Evolutionary conservation across 2,329 filamentous ascomycete species (phyloP), one percentile per base, ranked within the genome.

Genomic region (Neocucurbitaria cava): DNA sequence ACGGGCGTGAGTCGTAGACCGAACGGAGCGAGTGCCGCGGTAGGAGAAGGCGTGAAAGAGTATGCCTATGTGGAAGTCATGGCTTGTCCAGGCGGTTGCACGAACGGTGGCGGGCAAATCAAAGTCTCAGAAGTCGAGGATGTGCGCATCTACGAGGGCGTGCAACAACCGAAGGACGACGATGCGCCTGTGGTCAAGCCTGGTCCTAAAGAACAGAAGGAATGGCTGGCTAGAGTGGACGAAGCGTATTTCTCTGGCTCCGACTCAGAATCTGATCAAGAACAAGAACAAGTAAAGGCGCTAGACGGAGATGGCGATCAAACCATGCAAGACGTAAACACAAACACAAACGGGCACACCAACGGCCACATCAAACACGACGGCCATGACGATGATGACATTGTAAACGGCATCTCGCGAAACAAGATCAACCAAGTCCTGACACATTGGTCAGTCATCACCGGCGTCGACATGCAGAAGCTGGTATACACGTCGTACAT

Each of bases 21-120:
- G 1, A 92, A 92, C 1, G 90, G 48, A 2, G 62, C 87, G 2
- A 88, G 82, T 58, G 82, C 84, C 0, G 81, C 85, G 41, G 85
- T 82, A 1, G 83, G 81, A 48, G 83, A 86, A 81, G 24, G 82
- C 77, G 63, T 83, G 79, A 39, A 83, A 83, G 91, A 96, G 31
- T 93, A 93, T 73, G 85, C 89, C n/a, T 98, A 96, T 76, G 90
- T 98, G 24, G 95, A 99, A 77, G 95, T 99, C 54, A 99, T 99
- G 95, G 95, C 95, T 13, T 99, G 95, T 75, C 95, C 95, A 0
- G 95, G 95, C n/a, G 95, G 95, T 3, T 99, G 95, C 78, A 99
- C 95, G 49, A 99, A 99, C 68, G 95, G 95, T 1, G 95, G 95
- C 33, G 95, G 95, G 0, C 95, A 99, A 79, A 88, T 99, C 72